Evolutionary conservation across 2,329 filamentous ascomycete species (phyloP), one percentile per base, ranked within the genome.

Genomic region (Monosporascus sp.): DNA sequence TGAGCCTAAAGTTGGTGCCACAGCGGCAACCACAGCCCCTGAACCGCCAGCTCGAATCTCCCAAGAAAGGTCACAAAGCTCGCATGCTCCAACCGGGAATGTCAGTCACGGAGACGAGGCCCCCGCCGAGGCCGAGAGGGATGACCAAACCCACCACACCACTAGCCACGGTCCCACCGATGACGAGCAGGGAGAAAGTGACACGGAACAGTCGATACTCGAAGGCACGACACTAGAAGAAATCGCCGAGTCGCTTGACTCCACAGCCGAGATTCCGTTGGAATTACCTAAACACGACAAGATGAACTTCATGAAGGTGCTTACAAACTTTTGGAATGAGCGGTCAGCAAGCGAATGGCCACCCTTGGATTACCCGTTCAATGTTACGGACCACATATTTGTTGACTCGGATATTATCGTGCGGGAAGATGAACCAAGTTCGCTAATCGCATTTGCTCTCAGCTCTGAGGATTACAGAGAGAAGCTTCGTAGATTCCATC

Each of bases 321-420:
- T 99, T 46, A 94, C 91, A 17, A 97, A 93, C 64, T 99, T 99
- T 70, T 99, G 94, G 94, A 95, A 94, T 2, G 95, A 99, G 71
- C 85, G 94, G 51, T 97, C 94, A 48, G 91, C 95, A 24, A 97
- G 91, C 69, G 92, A 93, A 38, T 99, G 94, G 94, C 82, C 88
- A 6, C 84, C 88, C 22, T 80, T 99, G 20, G 94, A 99, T 52
- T 99, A 99, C 64, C 95, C 95, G 3, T 81, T 97, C 58, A 88
- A 84, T 59, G 78, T 87, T 46, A 89, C 87, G 17, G 94, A 99
- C 68, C 94, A 99, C 69, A 92, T 99, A 48, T 97, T 97, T 73
- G 89, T 91, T 51, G 92, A 99, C 72, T 96, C 91, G 8, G 91
- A 99, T 68, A 92, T 99, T 58, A 96, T 99, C 61, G 91, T 99